Percentiles rank a stretch among this genome's conserved stretches.
Conservation (phyloP, 306 rosid species). For the Cucumis sativus region DNA sequence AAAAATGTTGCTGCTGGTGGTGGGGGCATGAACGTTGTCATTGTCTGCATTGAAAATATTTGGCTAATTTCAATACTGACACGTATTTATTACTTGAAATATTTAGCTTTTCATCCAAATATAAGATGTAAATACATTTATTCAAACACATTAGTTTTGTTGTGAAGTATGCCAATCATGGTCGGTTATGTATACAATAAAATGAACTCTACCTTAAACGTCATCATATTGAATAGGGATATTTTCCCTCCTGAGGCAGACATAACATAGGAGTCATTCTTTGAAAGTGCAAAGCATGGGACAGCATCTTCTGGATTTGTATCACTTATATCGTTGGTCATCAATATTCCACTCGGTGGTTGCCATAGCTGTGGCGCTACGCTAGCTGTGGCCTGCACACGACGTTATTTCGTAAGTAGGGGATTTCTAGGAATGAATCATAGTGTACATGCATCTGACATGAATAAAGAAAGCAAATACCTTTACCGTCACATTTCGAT, state of each 20-base stretch:
- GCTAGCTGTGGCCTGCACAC: slow-evolving; percentile 63
- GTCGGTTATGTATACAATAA: slow-evolving; percentile 2
- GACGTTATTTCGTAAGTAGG: slow-evolving; percentile 13
- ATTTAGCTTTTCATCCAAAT: neutral
- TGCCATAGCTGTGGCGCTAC: slow-evolving; percentile 85
- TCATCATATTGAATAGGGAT: slow-evolving; percentile 99
- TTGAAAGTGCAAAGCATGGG: slow-evolving; percentile 95
- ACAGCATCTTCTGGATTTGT: slow-evolving; percentile 93
- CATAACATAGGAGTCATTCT: slow-evolving; percentile 95
- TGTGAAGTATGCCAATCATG: neutral
- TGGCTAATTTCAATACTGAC: neutral
- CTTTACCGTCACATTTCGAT: slow-evolving; percentile 46
- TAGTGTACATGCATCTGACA: slow-evolving; percentile 12
- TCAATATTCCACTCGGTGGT: slow-evolving; percentile 91
- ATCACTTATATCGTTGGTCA: slow-evolving; percentile 90
- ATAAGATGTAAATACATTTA: neutral
- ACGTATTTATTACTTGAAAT: neutral
- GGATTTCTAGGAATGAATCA: slow-evolving; percentile 18
- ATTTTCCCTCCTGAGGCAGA: slow-evolving; percentile 99
- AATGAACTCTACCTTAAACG: slow-evolving; percentile 67
- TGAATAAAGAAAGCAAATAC: slow-evolving; percentile 23
- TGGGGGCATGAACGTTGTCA: slow-evolving; percentile 99
- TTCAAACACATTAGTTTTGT: neutral
- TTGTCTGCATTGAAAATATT: slow-evolving; percentile 61
- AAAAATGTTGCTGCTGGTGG: slow-evolving; percentile 99